Evolutionary conservation across 441 rosid genomes (phyloP).

Genomic region (Gossypium lobatum): DNA sequence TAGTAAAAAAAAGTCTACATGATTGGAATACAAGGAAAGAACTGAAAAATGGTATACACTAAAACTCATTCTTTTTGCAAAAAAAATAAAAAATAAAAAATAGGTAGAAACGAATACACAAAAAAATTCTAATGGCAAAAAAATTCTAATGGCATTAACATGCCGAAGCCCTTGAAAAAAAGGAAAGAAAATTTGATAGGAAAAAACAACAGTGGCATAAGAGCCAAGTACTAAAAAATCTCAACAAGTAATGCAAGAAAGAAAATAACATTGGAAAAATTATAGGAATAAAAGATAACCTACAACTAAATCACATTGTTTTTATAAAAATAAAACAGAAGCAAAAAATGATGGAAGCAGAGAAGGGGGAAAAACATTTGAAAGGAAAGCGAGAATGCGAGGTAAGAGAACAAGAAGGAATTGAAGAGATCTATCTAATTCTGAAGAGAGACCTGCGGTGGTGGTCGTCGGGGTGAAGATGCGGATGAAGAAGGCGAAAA

Average conservation of each 20-base stretch:
- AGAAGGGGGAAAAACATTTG: neutral
- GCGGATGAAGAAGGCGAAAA: constrained; percentile 28
- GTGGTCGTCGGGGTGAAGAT: constrained; percentile 20
- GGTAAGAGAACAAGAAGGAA: constrained; percentile 8
- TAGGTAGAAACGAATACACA: neutral
- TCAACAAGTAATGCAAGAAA: neutral
- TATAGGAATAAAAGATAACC: neutral
- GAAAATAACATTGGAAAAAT: neutral
- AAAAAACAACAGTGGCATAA: neutral
- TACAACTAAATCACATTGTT: neutral
- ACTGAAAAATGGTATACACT: neutral
- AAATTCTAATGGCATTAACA: neutral
- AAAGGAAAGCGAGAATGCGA: neutral
- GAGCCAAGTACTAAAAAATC: neutral
- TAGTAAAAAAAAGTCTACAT: neutral
- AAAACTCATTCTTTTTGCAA: neutral
- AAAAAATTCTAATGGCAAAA: neutral
- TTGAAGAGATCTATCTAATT: constrained; percentile 25
- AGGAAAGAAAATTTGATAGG: neutral
- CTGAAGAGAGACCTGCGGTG: constrained; percentile 27
- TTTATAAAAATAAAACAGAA: neutral
- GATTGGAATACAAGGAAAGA: neutral
- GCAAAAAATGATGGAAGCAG: neutral
- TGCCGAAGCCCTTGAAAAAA: neutral
- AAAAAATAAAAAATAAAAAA: neutral